Evolutionary conservation across 2,329 filamentous ascomycete genomes (phyloP), one percentile per base, ranked within the genome.

Genomic region (Teratosphaeria nubilosa): DNA sequence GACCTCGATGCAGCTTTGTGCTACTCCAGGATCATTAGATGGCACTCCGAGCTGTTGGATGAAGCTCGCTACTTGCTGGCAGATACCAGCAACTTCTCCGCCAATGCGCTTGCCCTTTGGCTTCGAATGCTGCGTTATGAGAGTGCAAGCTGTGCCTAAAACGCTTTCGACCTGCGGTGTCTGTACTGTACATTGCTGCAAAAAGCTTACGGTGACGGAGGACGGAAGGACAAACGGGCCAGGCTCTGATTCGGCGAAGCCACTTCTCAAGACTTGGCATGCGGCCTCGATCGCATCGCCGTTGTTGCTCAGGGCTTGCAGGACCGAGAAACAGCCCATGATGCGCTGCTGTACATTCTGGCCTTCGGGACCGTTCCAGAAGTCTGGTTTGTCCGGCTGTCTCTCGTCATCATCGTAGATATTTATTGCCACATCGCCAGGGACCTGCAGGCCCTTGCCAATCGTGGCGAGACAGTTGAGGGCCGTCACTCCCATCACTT

Each of bases 151-250:
- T 3, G 86, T 88, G 58, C 83, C 84, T 31, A 94, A 81, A 10
- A 91, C 78, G 3, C 82, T 78, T 2, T 87, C 86, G 41, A 90
- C 77, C 52, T 87, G 79, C 13, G 86, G 85, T 10, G 82, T 87
- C n/a, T 80, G 74, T 41, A 81, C 73, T 24, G 85, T 80, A 56
- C 68, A 71, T 54, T 69, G 68, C 55, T 80, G 80, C 3, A 80
- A 77, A 53, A 94, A 78, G 50, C 83, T 78, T 11, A 85, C 82
- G n/a, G 88, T 82, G 62, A 84, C 78, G 0, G 79, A 75, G 0
- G 86, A 78, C 2, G 86, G 80, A 60, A 95, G 83, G 9, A 91
- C 88, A 65, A 94, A 92, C 0, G 88, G 87, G 0, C 89, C 89
- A 2, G 86, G 82, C 27, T 84, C 81, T 0, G 79, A 81, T 70